Percentiles rank a stretch among this genome's conserved stretches.
Evolutionary conservation across 148 eudicot species (phyloP).

Genomic region (Nepenthes gracilis): DNA sequence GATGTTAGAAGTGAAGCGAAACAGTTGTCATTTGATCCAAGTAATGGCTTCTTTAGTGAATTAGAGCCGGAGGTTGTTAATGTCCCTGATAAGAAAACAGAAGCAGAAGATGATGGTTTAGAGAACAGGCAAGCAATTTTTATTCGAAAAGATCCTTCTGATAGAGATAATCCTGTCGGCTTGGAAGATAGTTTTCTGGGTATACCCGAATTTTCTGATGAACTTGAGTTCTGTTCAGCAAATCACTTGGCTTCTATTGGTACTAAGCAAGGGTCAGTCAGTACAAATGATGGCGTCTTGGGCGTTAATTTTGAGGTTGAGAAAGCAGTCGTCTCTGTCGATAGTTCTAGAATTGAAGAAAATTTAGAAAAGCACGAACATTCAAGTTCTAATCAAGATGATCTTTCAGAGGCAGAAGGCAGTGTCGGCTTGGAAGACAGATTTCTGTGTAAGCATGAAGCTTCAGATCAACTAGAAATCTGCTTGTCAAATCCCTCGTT

Average conservation of each 20-base stretch:
- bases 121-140: conserved; percentile 3
- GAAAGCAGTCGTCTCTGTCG: no score
- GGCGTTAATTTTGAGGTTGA: no score
- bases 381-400: background rate
- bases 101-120: conserved; percentile 7
- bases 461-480: no score
- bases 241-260: no score
- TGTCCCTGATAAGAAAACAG: background rate
- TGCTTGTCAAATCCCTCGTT: no score
- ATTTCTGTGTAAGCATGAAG: conserved; percentile 2
- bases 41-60: background rate
- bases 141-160: conserved; percentile 1
- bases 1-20: no score
- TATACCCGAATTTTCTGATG: no score
- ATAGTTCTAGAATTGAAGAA: background rate
- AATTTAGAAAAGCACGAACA: background rate
- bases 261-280: no score
- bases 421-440: background rate
- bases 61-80: conserved; percentile 7
- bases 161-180: conserved; percentile 1
- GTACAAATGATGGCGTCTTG: no score
- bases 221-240: no score
- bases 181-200: background rate
- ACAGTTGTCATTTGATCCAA: no score
- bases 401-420: background rate